Conservation (phyloP, 768 basidiomycete species). For the Clitopilus passeckerianus region DNA sequence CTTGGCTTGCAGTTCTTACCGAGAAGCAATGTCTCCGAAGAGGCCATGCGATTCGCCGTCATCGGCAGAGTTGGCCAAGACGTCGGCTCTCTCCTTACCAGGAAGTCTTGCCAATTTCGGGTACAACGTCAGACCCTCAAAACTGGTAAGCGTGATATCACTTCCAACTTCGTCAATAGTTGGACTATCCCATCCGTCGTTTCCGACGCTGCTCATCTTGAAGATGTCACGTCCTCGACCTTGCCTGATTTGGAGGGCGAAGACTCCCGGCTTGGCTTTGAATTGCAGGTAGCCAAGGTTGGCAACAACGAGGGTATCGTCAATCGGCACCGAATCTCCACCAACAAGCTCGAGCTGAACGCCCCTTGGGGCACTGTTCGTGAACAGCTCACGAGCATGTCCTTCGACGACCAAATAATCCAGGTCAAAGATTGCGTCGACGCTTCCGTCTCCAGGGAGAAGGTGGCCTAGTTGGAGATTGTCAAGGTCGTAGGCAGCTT, state of each 20-base stretch:
- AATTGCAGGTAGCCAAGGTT: slow-evolving; percentile 97
- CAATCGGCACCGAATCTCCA: slow-evolving; percentile 43
- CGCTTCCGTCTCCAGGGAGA: slow-evolving; percentile 50
- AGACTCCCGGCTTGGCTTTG: slow-evolving; percentile 88
- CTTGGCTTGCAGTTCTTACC: slow-evolving; percentile 31
- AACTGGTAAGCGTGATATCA: slow-evolving; percentile 79
- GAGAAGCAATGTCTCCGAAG: slow-evolving; percentile 43
- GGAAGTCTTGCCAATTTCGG: slow-evolving; percentile 65
- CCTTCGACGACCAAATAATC: slow-evolving; percentile 94
- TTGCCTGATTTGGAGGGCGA: slow-evolving; percentile 73
- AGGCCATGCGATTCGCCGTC: slow-evolving; percentile 30
- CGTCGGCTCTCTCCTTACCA: slow-evolving; percentile 82
- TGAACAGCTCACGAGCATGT: slow-evolving; percentile 74
- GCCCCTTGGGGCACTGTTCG: slow-evolving; percentile 76
- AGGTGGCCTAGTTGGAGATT: slow-evolving; percentile 84
- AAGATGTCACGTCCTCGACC: slow-evolving; percentile 82
- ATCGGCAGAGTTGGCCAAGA: slow-evolving; percentile 48
- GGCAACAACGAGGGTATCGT: slow-evolving; percentile 89
- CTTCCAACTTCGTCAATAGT: slow-evolving; percentile 62
- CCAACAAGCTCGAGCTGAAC: slow-evolving; percentile 80
- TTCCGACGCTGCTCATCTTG: slow-evolving; percentile 80
- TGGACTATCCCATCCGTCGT: slow-evolving; percentile 84
- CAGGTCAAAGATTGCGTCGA: slow-evolving; percentile 80
- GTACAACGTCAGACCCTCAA: slow-evolving; percentile 87
- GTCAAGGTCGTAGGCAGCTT: slow-evolving; percentile 90